Evolutionary conservation across 1,139 yeast species (phyloP).

Genomic region (Hyphopichia wangnamkhiaoensis): DNA sequence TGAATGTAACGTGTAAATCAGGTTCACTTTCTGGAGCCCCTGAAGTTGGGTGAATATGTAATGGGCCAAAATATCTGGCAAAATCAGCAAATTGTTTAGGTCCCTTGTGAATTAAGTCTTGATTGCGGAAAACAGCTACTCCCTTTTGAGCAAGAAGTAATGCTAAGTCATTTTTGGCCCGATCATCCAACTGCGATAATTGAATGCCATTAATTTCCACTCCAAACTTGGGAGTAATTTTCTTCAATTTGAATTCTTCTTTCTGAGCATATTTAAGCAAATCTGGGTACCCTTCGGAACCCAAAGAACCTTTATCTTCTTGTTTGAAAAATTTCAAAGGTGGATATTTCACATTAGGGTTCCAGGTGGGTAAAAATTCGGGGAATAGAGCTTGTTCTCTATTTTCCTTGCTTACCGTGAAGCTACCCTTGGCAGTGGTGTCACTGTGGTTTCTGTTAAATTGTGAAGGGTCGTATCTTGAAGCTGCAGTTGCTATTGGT

Average conservation of each 20-base stretch:
- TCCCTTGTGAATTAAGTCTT: conserved; percentile 34
- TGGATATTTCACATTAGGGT: conserved; percentile 26
- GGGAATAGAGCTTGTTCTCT: conserved; percentile 20
- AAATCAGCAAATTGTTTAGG: conserved; percentile 33
- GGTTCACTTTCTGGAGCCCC: conserved; percentile 41
- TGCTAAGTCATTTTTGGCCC: conserved; percentile 39
- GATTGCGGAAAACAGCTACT: conserved; percentile 41
- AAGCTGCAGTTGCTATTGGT: conserved; percentile 9
- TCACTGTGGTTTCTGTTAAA: conserved; percentile 28
- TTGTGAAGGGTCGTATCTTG: conserved; percentile 29
- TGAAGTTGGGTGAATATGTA: conserved; percentile 43
- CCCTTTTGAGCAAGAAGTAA: conserved; percentile 42
- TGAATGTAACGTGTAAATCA: conserved; percentile 34
- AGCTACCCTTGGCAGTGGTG: conserved; percentile 23
- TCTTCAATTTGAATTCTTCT: conserved; percentile 11
- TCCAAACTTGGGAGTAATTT: conserved; percentile 28
- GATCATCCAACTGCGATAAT: conserved; percentile 26
- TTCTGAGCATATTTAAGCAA: conserved; percentile 13
- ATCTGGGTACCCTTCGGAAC: conserved; percentile 16
- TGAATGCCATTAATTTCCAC: conserved; percentile 27
- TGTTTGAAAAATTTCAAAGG: conserved; percentile 23
- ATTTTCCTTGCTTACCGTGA: conserved; percentile 25
- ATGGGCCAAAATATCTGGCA: conserved; percentile 37
- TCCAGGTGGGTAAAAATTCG: conserved; percentile 32
- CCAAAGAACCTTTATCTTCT: conserved; percentile 24